Base-by-base conservation (phyloP, 768 basidiomycete species). In the Suillus sp. region DNA sequence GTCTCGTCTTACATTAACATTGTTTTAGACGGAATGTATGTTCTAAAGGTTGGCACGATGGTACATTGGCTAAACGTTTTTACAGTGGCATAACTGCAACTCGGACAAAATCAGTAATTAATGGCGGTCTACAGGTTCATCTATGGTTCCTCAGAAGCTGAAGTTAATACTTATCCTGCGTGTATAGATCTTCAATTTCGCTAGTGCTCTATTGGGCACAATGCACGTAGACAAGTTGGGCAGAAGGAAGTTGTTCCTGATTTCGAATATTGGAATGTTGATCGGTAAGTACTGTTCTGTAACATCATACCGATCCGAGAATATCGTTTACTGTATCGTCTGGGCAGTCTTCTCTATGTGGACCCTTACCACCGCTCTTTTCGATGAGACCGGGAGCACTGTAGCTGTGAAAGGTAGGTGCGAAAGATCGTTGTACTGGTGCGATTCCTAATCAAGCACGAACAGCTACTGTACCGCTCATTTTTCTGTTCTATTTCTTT, bases 1-100 rank as follows among this genome's bases (percentile, higher is more conserved):
- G 84, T 90, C 1, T 88, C 87, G 1, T 90, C 88, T 73, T 92
- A 92, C 70, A 89, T 92, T 66, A 84, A 88, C 65, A 75, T 88
- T 18, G 83, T 91, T 3, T 74, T 92, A 48, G 82, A 86, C 50
- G 83, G 86, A 45, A 83, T 92, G 20, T 57, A 57, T 11, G 56
- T 40, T 40, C 27, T 27, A 18, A 30, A 18, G 25, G 10, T 27
- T 3, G 11, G 6, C 18, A 18, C 6, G 27, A 25, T 20, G 11
- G 38, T 40, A 38, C 25, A 57, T 30, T 20, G 14, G 18, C 18
- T 57, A 20, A 57, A 6, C 2, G 25, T 30, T 57, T n/a, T 25
- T 13, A 57, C 38, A 57, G 56, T 18, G 89, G 89, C 0, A 83
- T 92, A 63, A 78, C 75, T 0, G 72, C 75, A 47, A 78, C 85